Evolutionary conservation across 805 yeast genomes (phyloP).

Genomic region (Candida maesae): DNA sequence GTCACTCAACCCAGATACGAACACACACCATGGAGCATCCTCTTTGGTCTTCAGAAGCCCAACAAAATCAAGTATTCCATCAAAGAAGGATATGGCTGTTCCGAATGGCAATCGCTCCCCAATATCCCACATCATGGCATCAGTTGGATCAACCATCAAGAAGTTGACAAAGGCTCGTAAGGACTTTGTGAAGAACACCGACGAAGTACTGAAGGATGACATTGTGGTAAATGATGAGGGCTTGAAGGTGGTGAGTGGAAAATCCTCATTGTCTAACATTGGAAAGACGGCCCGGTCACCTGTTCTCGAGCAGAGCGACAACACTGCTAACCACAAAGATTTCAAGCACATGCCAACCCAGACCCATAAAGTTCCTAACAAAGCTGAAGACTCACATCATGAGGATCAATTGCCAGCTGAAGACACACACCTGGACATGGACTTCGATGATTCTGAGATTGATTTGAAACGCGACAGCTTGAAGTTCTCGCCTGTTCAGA

Average conservation of each 20-base stretch:
- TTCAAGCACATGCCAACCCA: too few species aligned
- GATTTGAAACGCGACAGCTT: conserved; percentile 14
- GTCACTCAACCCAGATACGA: too few species aligned
- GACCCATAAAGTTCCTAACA: too few species aligned
- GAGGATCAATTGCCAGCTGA: too few species aligned
- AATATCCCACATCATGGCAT: conserved; percentile 22
- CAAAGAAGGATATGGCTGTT: conserved; percentile 4
- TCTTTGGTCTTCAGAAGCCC: neutral
- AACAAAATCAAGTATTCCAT: conserved; percentile 10
- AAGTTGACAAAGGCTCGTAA: conserved; percentile 23
- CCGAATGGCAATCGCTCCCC: conserved; percentile 19
- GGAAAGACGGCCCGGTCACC: too few species aligned
- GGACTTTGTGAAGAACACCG: conserved; percentile 20
- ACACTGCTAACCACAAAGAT: too few species aligned
- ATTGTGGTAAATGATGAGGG: neutral
- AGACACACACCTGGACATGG: too few species aligned
- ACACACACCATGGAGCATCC: too few species aligned
- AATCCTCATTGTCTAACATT: too few species aligned
- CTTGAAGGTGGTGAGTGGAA: too few species aligned
- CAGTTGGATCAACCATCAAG: conserved; percentile 24
- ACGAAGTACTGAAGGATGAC: conserved; percentile 7
- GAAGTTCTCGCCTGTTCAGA: conserved; percentile 27
- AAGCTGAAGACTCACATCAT: too few species aligned
- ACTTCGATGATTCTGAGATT: conserved; percentile 8
- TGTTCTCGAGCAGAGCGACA: too few species aligned